Percentiles rank a stretch among this genome's conserved stretches.
Conservation (phyloP, 108 stramenopile species). For the Cyclotella sp. region DNA sequence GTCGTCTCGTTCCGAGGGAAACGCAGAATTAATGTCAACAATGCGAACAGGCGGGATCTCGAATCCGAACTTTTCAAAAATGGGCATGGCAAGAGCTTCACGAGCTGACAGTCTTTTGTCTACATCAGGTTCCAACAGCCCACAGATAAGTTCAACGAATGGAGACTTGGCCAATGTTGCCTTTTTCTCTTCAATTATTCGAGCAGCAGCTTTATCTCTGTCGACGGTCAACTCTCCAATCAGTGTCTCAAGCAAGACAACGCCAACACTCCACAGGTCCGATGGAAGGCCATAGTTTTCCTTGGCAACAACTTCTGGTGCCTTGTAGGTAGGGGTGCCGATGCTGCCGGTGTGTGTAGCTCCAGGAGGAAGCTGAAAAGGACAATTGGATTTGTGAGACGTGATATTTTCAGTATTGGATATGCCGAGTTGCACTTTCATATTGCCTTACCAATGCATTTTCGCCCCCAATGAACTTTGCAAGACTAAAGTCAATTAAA, state of each 20-base stretch:
- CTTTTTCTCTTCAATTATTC: conserved; percentile 59
- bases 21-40: conserved; percentile 47
- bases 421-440: neutral
- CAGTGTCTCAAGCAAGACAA: conserved; percentile 76
- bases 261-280: conserved; percentile 87
- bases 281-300: conserved; percentile 74
- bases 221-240: conserved; percentile 61
- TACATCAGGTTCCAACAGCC: conserved; percentile 67
- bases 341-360: conserved; percentile 74
- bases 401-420: neutral
- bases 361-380: conserved; percentile 40
- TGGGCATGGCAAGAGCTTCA: conserved; percentile 61
- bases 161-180: conserved; percentile 68
- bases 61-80: conserved; percentile 77
- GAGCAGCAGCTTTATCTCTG: conserved; percentile 71
- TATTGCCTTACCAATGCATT: conserved; percentile 26
- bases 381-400: neutral
- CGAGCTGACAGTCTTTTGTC: conserved; percentile 67
- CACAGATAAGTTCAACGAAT: conserved; percentile 73
- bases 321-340: conserved; percentile 77
- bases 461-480: conserved; percentile 65
- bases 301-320: conserved; percentile 73
- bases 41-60: conserved; percentile 39
- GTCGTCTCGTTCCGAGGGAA: conserved; percentile 32
- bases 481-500: conserved; percentile 84